Evolutionary conservation across 2,329 filamentous ascomycete genomes (phyloP), one percentile per base, ranked within the genome.

Genomic region (Periconia macrospinosa): DNA sequence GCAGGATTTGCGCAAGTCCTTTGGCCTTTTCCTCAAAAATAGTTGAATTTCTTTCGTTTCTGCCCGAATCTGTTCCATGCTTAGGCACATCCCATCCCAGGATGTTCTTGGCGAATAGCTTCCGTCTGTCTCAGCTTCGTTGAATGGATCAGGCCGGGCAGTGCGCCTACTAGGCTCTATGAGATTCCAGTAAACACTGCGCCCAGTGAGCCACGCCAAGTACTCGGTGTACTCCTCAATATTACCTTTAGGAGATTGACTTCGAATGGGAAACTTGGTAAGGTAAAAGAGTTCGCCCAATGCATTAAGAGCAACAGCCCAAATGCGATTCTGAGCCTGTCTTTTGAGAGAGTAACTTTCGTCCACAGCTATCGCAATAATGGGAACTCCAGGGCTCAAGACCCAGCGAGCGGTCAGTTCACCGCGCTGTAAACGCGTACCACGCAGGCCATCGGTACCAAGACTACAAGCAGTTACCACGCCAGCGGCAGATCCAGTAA

Each of bases 231-330:
- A 37, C 27, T 88, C 81, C 35, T 87, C 79, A 14, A 68, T 66
- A 2, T 75, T 71, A 35, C 73, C 72, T 52, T 81, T 80, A 30
- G 79, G 77, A 5, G 78, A 62, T 8, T 83, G 78, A 18, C 82
- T 77, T 35, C 81, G 79, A 23, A 73, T 80, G 0, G 91, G 91
- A 7, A 87, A 80, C 46, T 90, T 86, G 1, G 84, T 88, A 1
- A 97, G 79, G 62, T 93, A 96, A 72, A 88, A 97, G 0, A 96
- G 79, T 71, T 99, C 94, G 1, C 94, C 94, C 9, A 99, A 79
- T 0, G 94, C 93, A 70, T 99, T 99, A 49, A 99, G 76, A n/a
- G 86, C 90, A 41, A 93, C 88, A n/a, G 90, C 91, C 91, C 92
- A 97, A 13, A 94, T 83, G 27, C 92, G 86, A 13, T 85, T 83